Base-by-base conservation (phyloP, 768 basidiomycete genomes). In the Tricholoma matsutake region DNA sequence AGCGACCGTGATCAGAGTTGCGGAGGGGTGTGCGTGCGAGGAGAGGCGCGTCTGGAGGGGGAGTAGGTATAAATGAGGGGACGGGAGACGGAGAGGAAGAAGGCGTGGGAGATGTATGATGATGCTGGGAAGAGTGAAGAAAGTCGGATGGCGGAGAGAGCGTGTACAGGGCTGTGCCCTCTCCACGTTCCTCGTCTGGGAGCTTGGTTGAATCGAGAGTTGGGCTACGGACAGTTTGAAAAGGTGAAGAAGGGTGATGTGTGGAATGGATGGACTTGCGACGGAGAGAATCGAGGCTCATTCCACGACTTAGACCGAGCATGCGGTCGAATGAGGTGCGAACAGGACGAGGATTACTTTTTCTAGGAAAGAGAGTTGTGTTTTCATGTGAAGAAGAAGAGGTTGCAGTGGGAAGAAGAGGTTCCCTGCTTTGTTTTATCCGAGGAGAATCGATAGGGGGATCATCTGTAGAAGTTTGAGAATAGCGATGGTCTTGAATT, bases 331-430 rank as follows among this genome's bases (percentile, higher is more conserved):
- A 73, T 63, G 85, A 85, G 43, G 74, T 84, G 54, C 87, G 81
- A 67, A 88, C 75, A 20, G 76, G 75, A 13, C 73, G 70, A 32
- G 61, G 67, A 1, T 37, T 14, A 5, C 3, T 16, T 39, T 39
- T 39, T 16, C 37, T 14, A 1, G 37, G 37, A 16, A 13, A 39
- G 13, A 4, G 37, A 14, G 66, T 62, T 4, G 67, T 62, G 16
- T 25, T 25, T 25, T 25, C n/a, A n/a, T n/a, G n/a, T n/a, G n/a
- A n/a, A n/a, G n/a, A n/a, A n/a, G n/a, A n/a, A n/a, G n/a, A n/a
- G n/a, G n/a, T n/a, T n/a, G n/a, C n/a, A n/a, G 85, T 73, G 6
- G 91, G 89, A 3, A 92, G 78, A 45, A 92, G 77, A 1, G 88
- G 88, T 63, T 92, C 91, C 31, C 87, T 83, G 69, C 90, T 91